phyloP scores from a whole-genome alignment of 108 stramenopile genomes.

The Fistulifera solaris region DNA sequence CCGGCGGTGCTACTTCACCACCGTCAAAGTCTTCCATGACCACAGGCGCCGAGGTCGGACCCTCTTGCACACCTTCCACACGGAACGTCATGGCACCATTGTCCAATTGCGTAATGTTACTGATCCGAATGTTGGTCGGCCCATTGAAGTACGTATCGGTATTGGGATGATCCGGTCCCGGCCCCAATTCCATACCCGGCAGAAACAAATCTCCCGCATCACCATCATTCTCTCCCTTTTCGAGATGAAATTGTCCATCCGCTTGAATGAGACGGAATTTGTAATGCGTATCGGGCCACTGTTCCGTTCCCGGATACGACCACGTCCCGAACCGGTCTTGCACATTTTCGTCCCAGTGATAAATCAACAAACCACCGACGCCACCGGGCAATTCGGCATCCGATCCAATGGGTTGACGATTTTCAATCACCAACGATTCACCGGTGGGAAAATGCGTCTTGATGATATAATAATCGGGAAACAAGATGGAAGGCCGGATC shows the following conservation, averaged over 20 bases:
- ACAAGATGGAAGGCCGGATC: slow-evolving; percentile 18
- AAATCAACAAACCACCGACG: slow-evolving; percentile 38
- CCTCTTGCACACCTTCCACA: too few relatives aligned
- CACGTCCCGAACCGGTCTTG: slow-evolving; percentile 3
- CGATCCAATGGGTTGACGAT: slow-evolving; percentile 48
- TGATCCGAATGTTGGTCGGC: slow-evolving; percentile 19
- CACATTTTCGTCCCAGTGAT: slow-evolving; percentile 43
- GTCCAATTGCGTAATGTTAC: slow-evolving; percentile 11
- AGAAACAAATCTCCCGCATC: slow-evolving; percentile 23
- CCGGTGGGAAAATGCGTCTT: slow-evolving; percentile 17
- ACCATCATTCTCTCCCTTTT: slow-evolving; percentile 25
- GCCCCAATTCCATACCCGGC: slow-evolving; percentile 5
- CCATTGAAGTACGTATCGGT: slow-evolving; percentile 31
- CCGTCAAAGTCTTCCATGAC: too few relatives aligned
- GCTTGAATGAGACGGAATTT: slow-evolving; percentile 32
- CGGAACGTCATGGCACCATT: slow-evolving; percentile 13
- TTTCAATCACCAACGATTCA: slow-evolving; percentile 71
- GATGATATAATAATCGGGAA: slow-evolving; percentile 26
- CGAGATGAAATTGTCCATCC: slow-evolving; percentile 42
- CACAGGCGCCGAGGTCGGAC: too few relatives aligned
- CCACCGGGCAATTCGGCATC: slow-evolving; percentile 21
- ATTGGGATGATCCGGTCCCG: slow-evolving; percentile 24
- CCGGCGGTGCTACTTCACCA: too few relatives aligned
- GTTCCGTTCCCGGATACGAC: slow-evolving; percentile 35
- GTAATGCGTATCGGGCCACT: slow-evolving; percentile 46